Conservation (phyloP, 768 basidiomycete species). For the Leucosporidium yakuticum region DNA sequence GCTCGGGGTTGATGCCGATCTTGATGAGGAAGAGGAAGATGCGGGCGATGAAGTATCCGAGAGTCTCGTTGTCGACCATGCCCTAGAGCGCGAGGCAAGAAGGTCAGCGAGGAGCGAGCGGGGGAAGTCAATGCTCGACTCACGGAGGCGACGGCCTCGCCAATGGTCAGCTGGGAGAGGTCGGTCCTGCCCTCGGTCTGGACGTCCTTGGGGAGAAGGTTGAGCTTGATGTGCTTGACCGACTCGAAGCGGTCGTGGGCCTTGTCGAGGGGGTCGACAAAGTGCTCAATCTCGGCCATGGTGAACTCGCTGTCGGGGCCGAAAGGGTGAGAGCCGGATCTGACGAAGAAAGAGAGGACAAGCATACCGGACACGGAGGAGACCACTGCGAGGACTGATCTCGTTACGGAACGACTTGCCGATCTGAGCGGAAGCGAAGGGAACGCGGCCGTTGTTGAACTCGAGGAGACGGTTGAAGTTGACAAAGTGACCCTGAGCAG, state of each 20-base stretch:
- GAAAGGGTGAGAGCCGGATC: neutral
- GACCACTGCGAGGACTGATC: slow-evolving; percentile 91
- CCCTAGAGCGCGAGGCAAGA: slow-evolving; percentile 45
- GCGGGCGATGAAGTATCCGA: slow-evolving; percentile 93
- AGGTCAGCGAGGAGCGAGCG: neutral
- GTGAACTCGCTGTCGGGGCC: slow-evolving; percentile 65
- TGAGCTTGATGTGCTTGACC: slow-evolving; percentile 65
- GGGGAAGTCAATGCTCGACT: slow-evolving; percentile 6
- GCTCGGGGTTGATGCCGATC: slow-evolving; percentile 77
- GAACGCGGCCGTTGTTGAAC: slow-evolving; percentile 93
- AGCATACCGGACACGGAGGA: slow-evolving; percentile 80
- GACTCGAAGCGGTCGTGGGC: slow-evolving; percentile 75
- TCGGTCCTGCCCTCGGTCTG: slow-evolving; percentile 69
- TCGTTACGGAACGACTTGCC: slow-evolving; percentile 96
- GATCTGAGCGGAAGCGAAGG: slow-evolving; percentile 95
- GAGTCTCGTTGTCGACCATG: slow-evolving; percentile 90
- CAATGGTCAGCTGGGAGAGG: slow-evolving; percentile 63
- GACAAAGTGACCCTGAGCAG: slow-evolving; percentile 96
- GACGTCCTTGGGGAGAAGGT: slow-evolving; percentile 73
- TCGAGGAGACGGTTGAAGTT: slow-evolving; percentile 95
- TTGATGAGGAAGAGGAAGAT: slow-evolving; percentile 82
- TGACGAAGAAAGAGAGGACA: neutral
- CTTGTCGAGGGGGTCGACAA: slow-evolving; percentile 90
- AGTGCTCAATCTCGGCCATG: slow-evolving; percentile 99
- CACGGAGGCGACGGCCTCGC: slow-evolving; percentile 72